Conservation (phyloP, 768 basidiomycete genomes). For the Rhizopogon vulgaris region DNA sequence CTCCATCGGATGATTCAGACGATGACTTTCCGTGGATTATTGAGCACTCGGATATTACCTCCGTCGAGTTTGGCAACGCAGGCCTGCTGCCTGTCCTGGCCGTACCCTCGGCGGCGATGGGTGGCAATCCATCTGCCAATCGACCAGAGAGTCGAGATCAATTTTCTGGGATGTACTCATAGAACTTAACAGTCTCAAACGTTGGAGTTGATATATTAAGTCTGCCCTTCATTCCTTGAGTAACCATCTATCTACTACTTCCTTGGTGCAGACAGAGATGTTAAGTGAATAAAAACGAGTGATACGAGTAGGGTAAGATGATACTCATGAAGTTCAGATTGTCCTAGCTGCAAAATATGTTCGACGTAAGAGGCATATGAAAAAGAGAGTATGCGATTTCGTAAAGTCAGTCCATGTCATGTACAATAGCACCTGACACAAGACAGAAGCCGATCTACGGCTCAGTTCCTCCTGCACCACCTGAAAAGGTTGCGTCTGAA, state of each 20-base stretch:
- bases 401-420: conserved; percentile 18
- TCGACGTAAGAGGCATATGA: conserved; percentile 10
- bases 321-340: conserved; percentile 10
- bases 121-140: background rate
- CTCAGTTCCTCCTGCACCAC: conserved; percentile 69
- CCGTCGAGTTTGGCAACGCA: conserved; percentile 7
- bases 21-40: conserved; percentile 18
- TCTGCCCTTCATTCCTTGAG: conserved; percentile 12
- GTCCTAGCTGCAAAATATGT: conserved; percentile 16
- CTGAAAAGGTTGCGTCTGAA: conserved; percentile 80
- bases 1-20: background rate
- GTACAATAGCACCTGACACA: conserved; percentile 10
- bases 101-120: conserved; percentile 11
- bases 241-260: conserved; percentile 20
- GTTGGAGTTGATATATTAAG: conserved; percentile 10
- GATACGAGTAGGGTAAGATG: conserved; percentile 16
- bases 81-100: conserved; percentile 14
- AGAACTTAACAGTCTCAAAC: conserved; percentile 2
- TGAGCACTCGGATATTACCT: conserved; percentile 10
- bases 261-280: conserved; percentile 15
- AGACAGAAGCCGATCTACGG: background rate
- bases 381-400: conserved; percentile 27
- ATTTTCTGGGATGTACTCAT: conserved; percentile 58
- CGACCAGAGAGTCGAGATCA: conserved; percentile 25
- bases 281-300: conserved; percentile 10